Conservation (phyloP, 768 basidiomycete species). For the Suillus hirtellus region DNA sequence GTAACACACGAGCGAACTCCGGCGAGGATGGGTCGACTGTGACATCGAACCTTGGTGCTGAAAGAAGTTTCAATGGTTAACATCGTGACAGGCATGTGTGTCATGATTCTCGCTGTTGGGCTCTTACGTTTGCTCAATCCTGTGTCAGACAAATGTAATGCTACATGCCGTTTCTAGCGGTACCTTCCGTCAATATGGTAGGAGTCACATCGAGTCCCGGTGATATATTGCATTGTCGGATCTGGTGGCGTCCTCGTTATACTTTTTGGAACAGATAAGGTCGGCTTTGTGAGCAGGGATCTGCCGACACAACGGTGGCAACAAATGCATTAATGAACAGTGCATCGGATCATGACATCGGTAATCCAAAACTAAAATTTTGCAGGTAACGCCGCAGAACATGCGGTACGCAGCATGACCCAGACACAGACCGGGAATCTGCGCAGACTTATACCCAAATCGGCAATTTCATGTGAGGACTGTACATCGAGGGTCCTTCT, state of each 20-base stretch:
- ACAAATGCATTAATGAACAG: background rate
- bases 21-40: constrained; percentile 9
- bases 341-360: background rate
- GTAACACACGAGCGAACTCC: constrained; percentile 18
- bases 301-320: constrained; percentile 16
- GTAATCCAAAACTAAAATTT: background rate
- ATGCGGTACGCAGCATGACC: background rate
- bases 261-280: constrained; percentile 35
- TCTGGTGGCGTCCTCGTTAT: constrained; percentile 35
- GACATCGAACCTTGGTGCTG: constrained; percentile 3
- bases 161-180: constrained; percentile 27
- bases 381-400: background rate
- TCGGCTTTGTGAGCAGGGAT: constrained; percentile 24
- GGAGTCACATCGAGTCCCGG: constrained; percentile 6
- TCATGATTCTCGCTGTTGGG: background rate
- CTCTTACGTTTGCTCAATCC: background rate
- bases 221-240: constrained; percentile 36
- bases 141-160: background rate
- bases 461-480: background rate
- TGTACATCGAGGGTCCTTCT: background rate
- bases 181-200: constrained; percentile 37
- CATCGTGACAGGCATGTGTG: constrained; percentile 39
- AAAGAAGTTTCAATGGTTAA: background rate
- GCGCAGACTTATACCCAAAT: background rate
- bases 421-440: background rate